These are phyloP conservation scores for Gracilaria vermiculophylla DNA, from an alignment of 23 red algal genomes.

Conservation along the genomic window DNA sequence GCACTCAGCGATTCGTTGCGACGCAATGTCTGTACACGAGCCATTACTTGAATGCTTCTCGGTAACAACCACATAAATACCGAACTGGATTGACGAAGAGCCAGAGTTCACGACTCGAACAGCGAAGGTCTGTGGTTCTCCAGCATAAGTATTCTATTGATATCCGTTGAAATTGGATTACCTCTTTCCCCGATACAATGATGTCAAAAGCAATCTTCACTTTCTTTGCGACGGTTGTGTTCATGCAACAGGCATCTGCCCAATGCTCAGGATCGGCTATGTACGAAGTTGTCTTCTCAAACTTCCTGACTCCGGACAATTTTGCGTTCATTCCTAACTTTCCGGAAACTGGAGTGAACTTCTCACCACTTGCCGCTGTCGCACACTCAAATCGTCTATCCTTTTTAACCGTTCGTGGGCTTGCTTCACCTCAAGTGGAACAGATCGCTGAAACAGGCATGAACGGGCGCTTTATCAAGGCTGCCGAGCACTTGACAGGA, in stretches of 20 bases:
- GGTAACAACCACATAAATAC: no score
- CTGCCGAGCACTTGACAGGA: neutral
- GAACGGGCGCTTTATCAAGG: constrained; percentile 10
- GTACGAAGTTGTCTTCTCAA: constrained; percentile 42
- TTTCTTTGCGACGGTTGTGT: neutral
- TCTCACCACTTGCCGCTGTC: constrained; percentile 24
- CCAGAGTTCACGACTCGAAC: no score
- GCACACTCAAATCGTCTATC: constrained; percentile 50
- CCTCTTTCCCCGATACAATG: neutral
- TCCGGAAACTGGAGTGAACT: constrained; percentile 20
- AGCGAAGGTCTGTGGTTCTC: no score
- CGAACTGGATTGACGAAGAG: no score
- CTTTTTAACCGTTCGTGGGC: constrained; percentile 33
- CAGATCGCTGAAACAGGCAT: constrained; percentile 49
- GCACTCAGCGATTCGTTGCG: no score
- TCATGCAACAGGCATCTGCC: neutral
- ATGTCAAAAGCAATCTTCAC: neutral
- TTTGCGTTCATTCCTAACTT: constrained; percentile 25
- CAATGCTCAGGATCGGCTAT: constrained; percentile 10
- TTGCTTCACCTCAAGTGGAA: constrained; percentile 23
- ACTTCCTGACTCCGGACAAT: constrained; percentile 1
- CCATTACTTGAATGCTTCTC: no score
- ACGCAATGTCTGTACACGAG: no score
- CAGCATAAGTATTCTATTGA: no score
- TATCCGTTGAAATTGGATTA: no score